Evolutionary conservation across 192 early-diverging fungal species (phyloP).

Genomic region (Podila minutissima): DNA sequence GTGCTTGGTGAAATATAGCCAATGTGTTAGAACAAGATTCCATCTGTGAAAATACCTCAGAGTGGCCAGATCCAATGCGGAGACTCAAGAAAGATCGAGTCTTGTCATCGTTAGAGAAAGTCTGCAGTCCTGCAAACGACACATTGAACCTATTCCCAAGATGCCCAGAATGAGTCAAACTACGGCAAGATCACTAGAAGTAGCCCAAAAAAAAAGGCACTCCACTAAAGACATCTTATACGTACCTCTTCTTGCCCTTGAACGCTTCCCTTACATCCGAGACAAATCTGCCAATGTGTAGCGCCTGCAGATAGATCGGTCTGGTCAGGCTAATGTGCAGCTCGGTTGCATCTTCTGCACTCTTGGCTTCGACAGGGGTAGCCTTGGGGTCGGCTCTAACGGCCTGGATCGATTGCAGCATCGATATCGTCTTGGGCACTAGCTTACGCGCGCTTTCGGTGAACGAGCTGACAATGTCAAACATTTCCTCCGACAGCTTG

Average conservation of each 20-base stretch:
- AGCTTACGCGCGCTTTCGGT: constrained; percentile 10
- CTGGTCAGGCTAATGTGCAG: constrained; percentile 42
- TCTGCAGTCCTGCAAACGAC: constrained; percentile 34
- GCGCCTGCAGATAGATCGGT: constrained; percentile 36
- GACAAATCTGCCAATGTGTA: constrained; percentile 26
- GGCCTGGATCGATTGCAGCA: constrained; percentile 26
- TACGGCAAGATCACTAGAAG: background rate
- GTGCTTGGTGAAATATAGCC: background rate
- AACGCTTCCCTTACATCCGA: constrained; percentile 31
- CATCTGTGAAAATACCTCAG: constrained; percentile 10
- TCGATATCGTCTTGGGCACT: constrained; percentile 15
- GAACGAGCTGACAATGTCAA: constrained; percentile 23
- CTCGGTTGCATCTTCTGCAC: constrained; percentile 25
- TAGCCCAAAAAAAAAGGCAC: background rate
- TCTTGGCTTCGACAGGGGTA: constrained; percentile 7
- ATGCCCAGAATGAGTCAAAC: background rate
- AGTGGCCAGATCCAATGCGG: constrained; percentile 37
- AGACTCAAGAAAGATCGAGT: constrained; percentile 44
- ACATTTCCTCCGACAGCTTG: constrained; percentile 34
- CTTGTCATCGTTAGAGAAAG: constrained; percentile 38
- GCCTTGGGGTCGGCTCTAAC: background rate
- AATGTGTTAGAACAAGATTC: background rate
- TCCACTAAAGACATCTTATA: background rate
- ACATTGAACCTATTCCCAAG: constrained; percentile 28
- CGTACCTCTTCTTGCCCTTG: constrained; percentile 21